These are phyloP conservation scores for Ustulina deusta DNA, from an alignment of 2,329 filamentous ascomycete genomes.

Conservation along the genomic window DNA sequence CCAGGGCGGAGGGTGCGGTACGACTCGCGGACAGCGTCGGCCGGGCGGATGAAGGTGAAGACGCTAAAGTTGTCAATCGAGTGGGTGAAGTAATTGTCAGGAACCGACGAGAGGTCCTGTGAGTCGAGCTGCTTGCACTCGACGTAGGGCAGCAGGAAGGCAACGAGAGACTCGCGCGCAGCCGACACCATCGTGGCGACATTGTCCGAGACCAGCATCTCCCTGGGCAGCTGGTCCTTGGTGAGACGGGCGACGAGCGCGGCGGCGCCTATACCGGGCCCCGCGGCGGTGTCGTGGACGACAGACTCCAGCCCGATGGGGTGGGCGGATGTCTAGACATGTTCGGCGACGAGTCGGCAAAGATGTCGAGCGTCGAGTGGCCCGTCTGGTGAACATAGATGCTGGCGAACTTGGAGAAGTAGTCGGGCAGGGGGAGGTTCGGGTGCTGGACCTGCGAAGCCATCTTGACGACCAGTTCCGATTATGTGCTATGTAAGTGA, in stretches of 20 bases:
- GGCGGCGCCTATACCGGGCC: constrained; percentile 48
- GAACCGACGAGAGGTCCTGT: constrained; percentile 43
- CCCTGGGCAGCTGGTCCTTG: constrained; percentile 46
- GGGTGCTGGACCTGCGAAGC: constrained; percentile 34
- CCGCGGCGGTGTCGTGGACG: constrained; percentile 51
- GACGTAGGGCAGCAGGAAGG: constrained; percentile 46
- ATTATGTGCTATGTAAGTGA: background rate
- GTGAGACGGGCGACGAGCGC: constrained; percentile 45
- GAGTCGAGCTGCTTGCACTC: constrained; percentile 47
- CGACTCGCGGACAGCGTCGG: constrained; percentile 42
- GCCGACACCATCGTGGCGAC: constrained; percentile 47
- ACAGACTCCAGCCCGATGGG: constrained; percentile 46
- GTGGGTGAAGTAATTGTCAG: constrained; percentile 45
- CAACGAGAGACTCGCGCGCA: constrained; percentile 46
- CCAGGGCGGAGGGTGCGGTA: constrained; percentile 44
- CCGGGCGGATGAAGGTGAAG: constrained; percentile 43
- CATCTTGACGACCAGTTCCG: constrained; percentile 13
- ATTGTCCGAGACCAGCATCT: constrained; percentile 48
- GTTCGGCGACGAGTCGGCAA: constrained; percentile 44
- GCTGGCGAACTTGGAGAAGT: constrained; percentile 50
- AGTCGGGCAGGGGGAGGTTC: constrained; percentile 46
- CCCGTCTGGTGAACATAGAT: constrained; percentile 48
- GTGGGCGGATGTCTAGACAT: constrained; percentile 47
- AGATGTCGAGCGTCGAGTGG: constrained; percentile 48
- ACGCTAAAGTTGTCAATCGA: constrained; percentile 49